Evolutionary conservation across 179 eudicot genomes (phyloP), one percentile per base, ranked within the genome.

Genomic region (Actinidia arguta): DNA sequence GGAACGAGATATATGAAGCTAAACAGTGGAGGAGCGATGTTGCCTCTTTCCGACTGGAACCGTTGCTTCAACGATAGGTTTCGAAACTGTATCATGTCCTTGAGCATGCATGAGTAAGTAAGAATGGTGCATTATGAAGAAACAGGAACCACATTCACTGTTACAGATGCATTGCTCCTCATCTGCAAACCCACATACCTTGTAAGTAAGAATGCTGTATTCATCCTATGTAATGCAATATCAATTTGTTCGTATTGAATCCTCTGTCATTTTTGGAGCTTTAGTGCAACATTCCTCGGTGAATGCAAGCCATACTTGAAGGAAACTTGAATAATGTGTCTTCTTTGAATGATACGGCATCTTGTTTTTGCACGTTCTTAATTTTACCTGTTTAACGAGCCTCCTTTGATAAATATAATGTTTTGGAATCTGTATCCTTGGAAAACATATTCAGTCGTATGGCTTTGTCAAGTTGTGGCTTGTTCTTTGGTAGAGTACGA

Each of bases 1-100:
- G 98, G 98, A 88, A 94, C 86, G 99, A 97, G 89, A 95, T 95
- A 98, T 93, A 97, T 82, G 98, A 97, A 90, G 96, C 92, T 50
- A 90, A 95, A 68, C 83, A 92, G 88, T 95, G 99, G 99, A 94
- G 90, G 87, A 85, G 90, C 75, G 98, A 95, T 62, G 91, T 89
- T 87, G 89, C 97, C 59, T 91, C 99, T 64, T 91, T 90, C 79
- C 88, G 96, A 63, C 89, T 95, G 68, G 95, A 93, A 86, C 98
- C 99, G 55, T 83, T 97, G 84, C 92, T 97, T 88, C 92, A 98
- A 16, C 83, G 98, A 77, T 84, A 94, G 75, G 90, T 91, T 78
- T 90, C 99, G 25, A 90, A 84, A 73, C 93, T 93, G 71, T 94
- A 95, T 87, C 85, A 92, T 56, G 67, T 91, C 56, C 79, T 97